phyloP scores from a whole-genome alignment of 495 filamentous ascomycete species.

The Lophiotrema nucula region DNA sequence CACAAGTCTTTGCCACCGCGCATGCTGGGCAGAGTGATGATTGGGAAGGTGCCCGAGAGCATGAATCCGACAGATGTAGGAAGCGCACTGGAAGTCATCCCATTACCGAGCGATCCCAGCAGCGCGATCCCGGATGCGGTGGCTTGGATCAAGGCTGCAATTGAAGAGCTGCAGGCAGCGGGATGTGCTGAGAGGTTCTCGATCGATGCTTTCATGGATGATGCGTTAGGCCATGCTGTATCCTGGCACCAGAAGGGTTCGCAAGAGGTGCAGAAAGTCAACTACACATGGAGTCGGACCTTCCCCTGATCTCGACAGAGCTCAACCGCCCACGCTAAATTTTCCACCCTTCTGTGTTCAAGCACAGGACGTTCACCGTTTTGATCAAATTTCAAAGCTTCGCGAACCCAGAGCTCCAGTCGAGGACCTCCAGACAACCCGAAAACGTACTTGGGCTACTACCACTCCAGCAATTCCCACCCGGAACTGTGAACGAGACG shows the following conservation, averaged over 20 bases:
- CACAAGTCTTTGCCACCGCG: background rate
- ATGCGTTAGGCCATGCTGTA: slow-evolving; percentile 5
- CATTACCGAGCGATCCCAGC: slow-evolving; percentile 6
- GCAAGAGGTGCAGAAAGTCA: slow-evolving; percentile 9
- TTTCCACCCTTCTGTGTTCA: too few relatives aligned
- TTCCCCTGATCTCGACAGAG: too few relatives aligned
- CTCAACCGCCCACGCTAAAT: too few relatives aligned
- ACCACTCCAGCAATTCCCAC: too few relatives aligned
- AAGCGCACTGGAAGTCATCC: background rate
- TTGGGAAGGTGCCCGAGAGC: slow-evolving; percentile 18
- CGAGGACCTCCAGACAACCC: too few relatives aligned
- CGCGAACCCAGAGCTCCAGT: too few relatives aligned
- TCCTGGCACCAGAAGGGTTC: background rate
- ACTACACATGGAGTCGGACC: slow-evolving; percentile 26
- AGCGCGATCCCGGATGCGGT: background rate
- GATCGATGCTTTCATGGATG: slow-evolving; percentile 8
- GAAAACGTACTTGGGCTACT: too few relatives aligned
- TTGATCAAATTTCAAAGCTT: too few relatives aligned
- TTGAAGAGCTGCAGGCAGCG: slow-evolving; percentile 4
- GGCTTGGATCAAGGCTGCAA: slow-evolving; percentile 2
- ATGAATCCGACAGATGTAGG: slow-evolving; percentile 1
- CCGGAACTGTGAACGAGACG: too few relatives aligned
- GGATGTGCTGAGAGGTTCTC: slow-evolving; percentile 19
- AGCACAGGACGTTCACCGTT: too few relatives aligned
- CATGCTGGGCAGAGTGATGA: slow-evolving; percentile 16